Conservation (phyloP, 257 asterid genomes). For the Solanum sejunctum region DNA sequence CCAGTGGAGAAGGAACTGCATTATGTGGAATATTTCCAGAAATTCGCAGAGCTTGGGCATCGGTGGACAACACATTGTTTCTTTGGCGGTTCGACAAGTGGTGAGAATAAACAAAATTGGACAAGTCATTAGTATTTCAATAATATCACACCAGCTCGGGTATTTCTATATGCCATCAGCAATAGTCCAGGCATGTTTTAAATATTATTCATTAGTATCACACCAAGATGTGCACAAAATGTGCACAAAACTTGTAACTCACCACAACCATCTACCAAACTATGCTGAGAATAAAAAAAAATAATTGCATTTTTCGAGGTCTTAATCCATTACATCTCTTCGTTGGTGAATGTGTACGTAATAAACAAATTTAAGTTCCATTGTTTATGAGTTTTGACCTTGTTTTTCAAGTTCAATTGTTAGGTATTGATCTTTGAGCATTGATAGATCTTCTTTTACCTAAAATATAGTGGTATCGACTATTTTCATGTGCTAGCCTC, state of each 20-base stretch:
- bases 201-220: neutral
- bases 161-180: neutral
- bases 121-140: neutral
- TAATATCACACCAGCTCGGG: neutral
- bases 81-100: slow-evolving; percentile 97
- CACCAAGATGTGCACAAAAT: neutral
- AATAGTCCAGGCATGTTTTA: neutral
- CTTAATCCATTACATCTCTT: neutral
- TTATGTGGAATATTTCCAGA: slow-evolving; percentile 96
- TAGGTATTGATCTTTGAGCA: neutral
- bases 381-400: neutral
- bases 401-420: neutral
- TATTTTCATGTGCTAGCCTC: neutral
- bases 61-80: slow-evolving; percentile 83
- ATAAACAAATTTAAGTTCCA: neutral
- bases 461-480: neutral
- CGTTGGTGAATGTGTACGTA: neutral
- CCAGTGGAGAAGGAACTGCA: slow-evolving; percentile 98
- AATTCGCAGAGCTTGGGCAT: slow-evolving; percentile 95
- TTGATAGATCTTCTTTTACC: neutral
- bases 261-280: neutral
- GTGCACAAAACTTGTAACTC: neutral
- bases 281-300: neutral
- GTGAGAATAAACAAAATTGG: slow-evolving; percentile 23
- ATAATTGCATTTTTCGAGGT: neutral